phyloP scores from a whole-genome alignment of 108 stramenopile species.

The Cylindrotheca fusiformis region DNA sequence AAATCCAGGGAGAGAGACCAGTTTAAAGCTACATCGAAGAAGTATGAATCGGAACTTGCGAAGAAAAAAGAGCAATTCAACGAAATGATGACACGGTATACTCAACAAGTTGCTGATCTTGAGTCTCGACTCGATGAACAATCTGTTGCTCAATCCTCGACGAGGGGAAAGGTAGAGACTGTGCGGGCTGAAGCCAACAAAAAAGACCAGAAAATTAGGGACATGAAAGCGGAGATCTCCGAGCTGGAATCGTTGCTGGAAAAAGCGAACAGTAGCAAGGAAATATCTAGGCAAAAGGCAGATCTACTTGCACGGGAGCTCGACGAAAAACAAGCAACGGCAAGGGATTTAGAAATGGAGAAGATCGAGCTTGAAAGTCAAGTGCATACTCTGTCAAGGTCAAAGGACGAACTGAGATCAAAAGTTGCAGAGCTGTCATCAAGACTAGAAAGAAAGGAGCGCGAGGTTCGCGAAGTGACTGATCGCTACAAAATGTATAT shows the following conservation, averaged over 20 bases:
- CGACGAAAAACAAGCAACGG: slow-evolving; percentile 30
- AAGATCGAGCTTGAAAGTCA: slow-evolving; percentile 39
- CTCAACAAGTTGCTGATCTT: slow-evolving; percentile 24
- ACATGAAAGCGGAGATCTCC: slow-evolving; percentile 19
- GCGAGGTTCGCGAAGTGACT: slow-evolving; percentile 36
- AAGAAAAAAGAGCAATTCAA: slow-evolving; percentile 36
- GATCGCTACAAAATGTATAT: slow-evolving; percentile 43
- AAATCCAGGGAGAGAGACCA: slow-evolving; percentile 25
- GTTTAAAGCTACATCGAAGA: slow-evolving; percentile 12
- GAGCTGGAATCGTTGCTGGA: slow-evolving; percentile 34
- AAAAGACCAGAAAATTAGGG: slow-evolving; percentile 30
- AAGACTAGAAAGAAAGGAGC: slow-evolving; percentile 42
- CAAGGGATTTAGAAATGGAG: slow-evolving; percentile 31
- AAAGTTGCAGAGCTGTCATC: slow-evolving; percentile 35
- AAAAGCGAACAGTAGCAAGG: slow-evolving; percentile 23
- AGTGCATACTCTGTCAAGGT: slow-evolving; percentile 24
- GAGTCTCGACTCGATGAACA: slow-evolving; percentile 30
- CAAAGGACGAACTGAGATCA: slow-evolving; percentile 28
- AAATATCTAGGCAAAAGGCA: slow-evolving; percentile 25
- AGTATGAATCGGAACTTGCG: slow-evolving; percentile 31
- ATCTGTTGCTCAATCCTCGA: slow-evolving; percentile 14
- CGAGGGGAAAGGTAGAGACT: slow-evolving; percentile 19
- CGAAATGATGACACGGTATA: slow-evolving; percentile 21
- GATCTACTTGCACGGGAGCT: slow-evolving; percentile 32
- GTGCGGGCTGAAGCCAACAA: slow-evolving; percentile 15